phyloP scores from a whole-genome alignment of 2,329 filamentous ascomycete genomes.

The Fusarium tjaetaba region DNA sequence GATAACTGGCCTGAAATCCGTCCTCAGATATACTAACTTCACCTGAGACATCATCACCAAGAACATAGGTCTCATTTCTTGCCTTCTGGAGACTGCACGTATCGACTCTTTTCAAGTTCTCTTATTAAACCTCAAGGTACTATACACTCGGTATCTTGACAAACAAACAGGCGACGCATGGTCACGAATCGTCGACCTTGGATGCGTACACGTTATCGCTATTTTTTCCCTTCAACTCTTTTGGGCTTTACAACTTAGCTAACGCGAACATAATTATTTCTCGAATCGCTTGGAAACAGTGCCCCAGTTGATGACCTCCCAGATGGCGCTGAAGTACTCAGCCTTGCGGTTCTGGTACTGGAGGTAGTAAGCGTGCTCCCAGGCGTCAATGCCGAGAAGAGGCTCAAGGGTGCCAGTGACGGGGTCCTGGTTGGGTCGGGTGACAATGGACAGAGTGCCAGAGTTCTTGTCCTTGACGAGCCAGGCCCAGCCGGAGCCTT shows the following conservation, averaged over 20 bases:
- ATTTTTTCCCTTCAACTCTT: constrained; percentile 9
- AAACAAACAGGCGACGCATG: constrained; percentile 25
- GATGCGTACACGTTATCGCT: constrained; percentile 12
- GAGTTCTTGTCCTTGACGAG: constrained; percentile 76
- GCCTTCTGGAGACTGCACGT: neutral
- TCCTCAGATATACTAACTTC: no score
- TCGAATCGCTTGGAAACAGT: constrained; percentile 81
- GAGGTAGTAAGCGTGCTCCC: constrained; percentile 96
- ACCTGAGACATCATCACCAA: neutral
- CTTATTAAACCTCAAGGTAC: constrained; percentile 22
- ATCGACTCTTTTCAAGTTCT: constrained; percentile 20
- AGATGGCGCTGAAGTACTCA: constrained; percentile 92
- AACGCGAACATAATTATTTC: constrained; percentile 42
- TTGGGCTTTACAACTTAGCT: neutral
- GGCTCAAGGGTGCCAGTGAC: constrained; percentile 85
- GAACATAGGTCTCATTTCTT: neutral
- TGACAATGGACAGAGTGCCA: constrained; percentile 71
- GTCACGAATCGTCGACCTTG: neutral
- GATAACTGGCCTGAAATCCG: neutral
- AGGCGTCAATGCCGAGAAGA: constrained; percentile 89
- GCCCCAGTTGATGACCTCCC: constrained; percentile 98
- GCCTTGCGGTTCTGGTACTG: constrained; percentile 98
- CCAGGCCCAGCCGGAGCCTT: constrained; percentile 94
- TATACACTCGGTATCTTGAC: constrained; percentile 36
- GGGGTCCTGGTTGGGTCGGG: constrained; percentile 88